Conservation (phyloP, 805 yeast genomes). For the Ogataea philodendri region DNA sequence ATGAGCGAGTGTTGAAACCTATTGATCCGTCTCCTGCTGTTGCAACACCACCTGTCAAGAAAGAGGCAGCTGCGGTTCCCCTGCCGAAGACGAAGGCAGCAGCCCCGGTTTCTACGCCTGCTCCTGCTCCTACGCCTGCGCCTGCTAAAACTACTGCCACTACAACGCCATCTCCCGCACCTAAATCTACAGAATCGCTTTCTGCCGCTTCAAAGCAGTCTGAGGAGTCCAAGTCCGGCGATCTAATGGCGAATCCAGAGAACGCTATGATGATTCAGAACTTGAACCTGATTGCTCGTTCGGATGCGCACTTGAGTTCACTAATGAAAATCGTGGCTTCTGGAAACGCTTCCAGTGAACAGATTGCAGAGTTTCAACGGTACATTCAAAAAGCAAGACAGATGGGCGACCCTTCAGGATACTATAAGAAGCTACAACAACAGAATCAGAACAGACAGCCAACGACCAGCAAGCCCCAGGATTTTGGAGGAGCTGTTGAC, state of each 20-base stretch:
- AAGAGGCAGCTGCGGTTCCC: slow-evolving; percentile 1
- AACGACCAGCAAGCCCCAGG: slow-evolving; percentile 11
- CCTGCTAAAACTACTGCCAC: not conserved
- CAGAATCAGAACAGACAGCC: slow-evolving; percentile 20
- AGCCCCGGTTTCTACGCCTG: not conserved
- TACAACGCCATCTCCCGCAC: too few species aligned
- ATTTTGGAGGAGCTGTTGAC: slow-evolving; percentile 21
- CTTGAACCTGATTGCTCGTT: slow-evolving; percentile 76
- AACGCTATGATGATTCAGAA: slow-evolving; percentile 83
- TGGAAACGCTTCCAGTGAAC: slow-evolving; percentile 70
- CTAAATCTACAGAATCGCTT: too few species aligned
- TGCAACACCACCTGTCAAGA: not conserved
- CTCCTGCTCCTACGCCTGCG: slow-evolving; percentile 3
- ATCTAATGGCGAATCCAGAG: slow-evolving; percentile 46
- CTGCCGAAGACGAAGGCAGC: not conserved
- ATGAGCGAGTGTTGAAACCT: slow-evolving; percentile 28
- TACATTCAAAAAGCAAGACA: slow-evolving; percentile 76
- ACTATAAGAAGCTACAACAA: slow-evolving; percentile 22
- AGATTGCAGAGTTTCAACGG: slow-evolving; percentile 74
- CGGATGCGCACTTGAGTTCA: slow-evolving; percentile 61
- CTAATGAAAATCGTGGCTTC: slow-evolving; percentile 86
- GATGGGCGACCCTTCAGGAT: slow-evolving; percentile 51
- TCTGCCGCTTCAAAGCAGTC: too few species aligned
- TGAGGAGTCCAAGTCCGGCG: slow-evolving; percentile 22
- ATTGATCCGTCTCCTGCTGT: not conserved